Evolutionary conservation across 1,284 basidiomycete species (phyloP), one percentile per base, ranked within the genome.

Genomic region (Coriolopsis trogii): DNA sequence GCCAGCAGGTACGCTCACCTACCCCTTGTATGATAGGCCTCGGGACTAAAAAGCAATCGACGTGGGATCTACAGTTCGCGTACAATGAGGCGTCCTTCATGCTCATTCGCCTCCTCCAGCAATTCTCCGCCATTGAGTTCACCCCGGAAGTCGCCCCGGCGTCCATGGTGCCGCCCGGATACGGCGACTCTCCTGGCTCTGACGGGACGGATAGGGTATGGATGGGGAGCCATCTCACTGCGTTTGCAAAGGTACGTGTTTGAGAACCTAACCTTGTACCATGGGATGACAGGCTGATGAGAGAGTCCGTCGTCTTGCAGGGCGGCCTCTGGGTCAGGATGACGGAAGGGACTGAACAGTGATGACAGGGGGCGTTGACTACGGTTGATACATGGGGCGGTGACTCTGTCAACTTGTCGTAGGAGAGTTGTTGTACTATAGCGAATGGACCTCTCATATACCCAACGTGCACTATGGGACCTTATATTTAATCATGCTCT

Each of bases 51-150:
- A n/a, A n/a, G n/a, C n/a, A n/a, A n/a, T n/a, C 13, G 26, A 15
- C 2, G 18, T 26, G 24, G 16, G 8, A 20, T 31, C 4, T n/a
- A 12, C 49, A 86, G 78, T 85, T 85, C 63, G 85, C 86, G 3
- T 86, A 85, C 64, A 85, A 86, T 63, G 84, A 87, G 59, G 77
- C 78, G 60, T 85, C 84, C 1, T 86, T 84, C 69, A 78, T 85
- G 73, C 63, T 87, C 51, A 75, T 87, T 37, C 78, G 83, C 9
- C 69, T 89, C n/a, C 64, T 88, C 16, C 85, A 88, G 66, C 66
- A 70, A 30, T 83, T 87, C 66, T 72, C 74, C 0, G 67, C 67
- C 0, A 71, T 88, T 24, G 60, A 51, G 44, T 60, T 65, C 18
- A 71, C 77, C 1, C 74, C 76, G 30, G 75, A 82, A 8, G 52